A percentile compares a stretch with the other conserved stretches of the same genome.
Evolutionary conservation across 1,139 yeast species (phyloP).

Genomic region (Pichia cactophila): DNA sequence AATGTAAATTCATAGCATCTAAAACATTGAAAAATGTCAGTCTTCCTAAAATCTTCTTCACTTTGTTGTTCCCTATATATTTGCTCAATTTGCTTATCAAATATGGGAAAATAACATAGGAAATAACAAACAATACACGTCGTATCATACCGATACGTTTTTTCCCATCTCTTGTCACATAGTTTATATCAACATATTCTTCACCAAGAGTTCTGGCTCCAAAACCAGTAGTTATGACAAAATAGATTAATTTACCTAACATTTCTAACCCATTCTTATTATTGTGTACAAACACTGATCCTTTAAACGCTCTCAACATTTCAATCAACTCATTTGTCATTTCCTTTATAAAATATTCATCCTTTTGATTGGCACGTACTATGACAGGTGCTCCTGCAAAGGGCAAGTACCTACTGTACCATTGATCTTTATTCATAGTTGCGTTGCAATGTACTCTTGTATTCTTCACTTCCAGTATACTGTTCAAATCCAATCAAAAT

Average conservation of each 20-base stretch:
- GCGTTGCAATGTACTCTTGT: background rate
- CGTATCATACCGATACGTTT: conserved; percentile 38
- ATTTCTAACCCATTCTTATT: conserved; percentile 59
- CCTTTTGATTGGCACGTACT: conserved; percentile 85
- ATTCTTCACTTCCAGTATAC: no score
- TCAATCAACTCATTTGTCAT: conserved; percentile 50
- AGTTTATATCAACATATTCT: conserved; percentile 81
- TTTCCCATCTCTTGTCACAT: conserved; percentile 35
- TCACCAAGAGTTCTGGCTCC: conserved; percentile 87
- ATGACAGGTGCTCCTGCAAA: conserved; percentile 29
- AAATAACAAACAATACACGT: conserved; percentile 45
- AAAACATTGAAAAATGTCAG: conserved; percentile 37
- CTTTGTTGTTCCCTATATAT: conserved; percentile 8
- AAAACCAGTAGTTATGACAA: conserved; percentile 63
- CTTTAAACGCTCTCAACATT: conserved; percentile 47
- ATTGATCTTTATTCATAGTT: background rate
- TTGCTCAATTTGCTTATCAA: conserved; percentile 29
- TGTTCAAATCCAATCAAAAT: no score
- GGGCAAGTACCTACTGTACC: conserved; percentile 14
- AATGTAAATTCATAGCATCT: conserved; percentile 58
- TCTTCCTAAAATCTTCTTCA: conserved; percentile 7
- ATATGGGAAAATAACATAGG: conserved; percentile 55
- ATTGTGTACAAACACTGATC: conserved; percentile 61
- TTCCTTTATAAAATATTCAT: conserved; percentile 57
- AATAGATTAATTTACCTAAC: conserved; percentile 44